Evolutionary conservation across 768 basidiomycete species (phyloP), one percentile per base, ranked within the genome.

Genomic region (Termitomyces sp.): DNA sequence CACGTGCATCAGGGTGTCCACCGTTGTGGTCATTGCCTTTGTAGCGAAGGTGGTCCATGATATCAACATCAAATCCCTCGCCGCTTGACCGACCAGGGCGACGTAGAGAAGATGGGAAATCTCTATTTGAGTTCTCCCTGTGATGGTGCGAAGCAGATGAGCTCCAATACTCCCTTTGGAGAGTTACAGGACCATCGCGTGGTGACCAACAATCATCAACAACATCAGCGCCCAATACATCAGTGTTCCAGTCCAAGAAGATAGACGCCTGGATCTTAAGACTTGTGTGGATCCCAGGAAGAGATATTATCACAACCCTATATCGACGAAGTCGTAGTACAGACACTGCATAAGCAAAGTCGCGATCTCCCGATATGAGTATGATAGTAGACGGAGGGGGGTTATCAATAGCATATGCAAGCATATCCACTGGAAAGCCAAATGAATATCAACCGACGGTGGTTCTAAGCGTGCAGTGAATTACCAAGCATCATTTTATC

Each of bases 321-420:
- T 82, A 84, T 42, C 70, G 69, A 54, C 84, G 77, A 50, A 82
- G 72, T 31, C 80, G 77, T 44, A 88, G 68, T 33, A 73, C 71
- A 1, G 85, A 80, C 42, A 86, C 66, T n/a, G 81, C 80, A 62
- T 86, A 88, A 4, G 80, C 78, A 59, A 86, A 82, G 64, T 88
- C 86, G 39, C 84, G 75, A 66, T 89, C 85, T 16, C 81, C 84
- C 0, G 86, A 77, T 60, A 89, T 83, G 35, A 89, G 70, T 41
- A 88, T 67, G 59, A 86, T 68, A 15, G 84, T 85, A 25, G 77
- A 63, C 54, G 79, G 77, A 2, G 76, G 54, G 3, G 76, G 69
- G 58, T 80, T 77, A 68, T 88, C 86, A 61, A 85, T 78, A n/a
- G 82, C 85, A 64, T 82, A 79, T 7, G 80, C 73, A 53, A 89